phyloP scores from a whole-genome alignment of 2,329 filamentous ascomycete genomes.

The Exophiala aquamarina region DNA sequence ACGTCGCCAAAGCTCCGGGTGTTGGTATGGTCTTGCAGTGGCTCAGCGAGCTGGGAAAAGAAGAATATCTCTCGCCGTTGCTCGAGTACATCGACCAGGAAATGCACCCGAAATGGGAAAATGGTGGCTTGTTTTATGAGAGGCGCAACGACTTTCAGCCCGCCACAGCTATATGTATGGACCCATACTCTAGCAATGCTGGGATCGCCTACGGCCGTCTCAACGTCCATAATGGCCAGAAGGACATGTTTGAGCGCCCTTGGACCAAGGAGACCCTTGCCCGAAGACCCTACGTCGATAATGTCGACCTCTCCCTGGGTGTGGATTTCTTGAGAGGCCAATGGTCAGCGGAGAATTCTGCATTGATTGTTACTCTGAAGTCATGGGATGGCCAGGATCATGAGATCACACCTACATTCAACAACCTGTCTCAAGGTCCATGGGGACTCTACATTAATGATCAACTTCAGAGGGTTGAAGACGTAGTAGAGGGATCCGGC shows the following conservation, averaged over 20 bases:
- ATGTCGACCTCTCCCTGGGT: slow-evolving; percentile 11
- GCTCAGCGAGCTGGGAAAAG: slow-evolving; percentile 31
- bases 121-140: slow-evolving; percentile 19
- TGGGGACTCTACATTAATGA: no score
- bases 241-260: slow-evolving; percentile 19
- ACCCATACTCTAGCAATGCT: slow-evolving; percentile 18
- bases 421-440: no score
- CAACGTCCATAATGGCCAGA: slow-evolving; percentile 20
- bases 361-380: slow-evolving; percentile 17
- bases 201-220: slow-evolving; percentile 19
- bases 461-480: no score
- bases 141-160: slow-evolving; percentile 24
- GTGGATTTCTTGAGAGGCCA: slow-evolving; percentile 15
- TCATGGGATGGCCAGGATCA: no score
- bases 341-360: slow-evolving; percentile 11
- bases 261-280: slow-evolving; percentile 11
- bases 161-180: slow-evolving; percentile 5
- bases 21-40: slow-evolving; percentile 24
- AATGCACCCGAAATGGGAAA: slow-evolving; percentile 18
- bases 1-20: slow-evolving; percentile 11
- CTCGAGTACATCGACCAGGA: slow-evolving; percentile 15
- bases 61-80: slow-evolving; percentile 12
- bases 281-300: slow-evolving; percentile 15
- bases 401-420: no score
- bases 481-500: no score